phyloP scores from a whole-genome alignment of 1,284 basidiomycete genomes.

The Kalmanozyma brasiliensis region DNA sequence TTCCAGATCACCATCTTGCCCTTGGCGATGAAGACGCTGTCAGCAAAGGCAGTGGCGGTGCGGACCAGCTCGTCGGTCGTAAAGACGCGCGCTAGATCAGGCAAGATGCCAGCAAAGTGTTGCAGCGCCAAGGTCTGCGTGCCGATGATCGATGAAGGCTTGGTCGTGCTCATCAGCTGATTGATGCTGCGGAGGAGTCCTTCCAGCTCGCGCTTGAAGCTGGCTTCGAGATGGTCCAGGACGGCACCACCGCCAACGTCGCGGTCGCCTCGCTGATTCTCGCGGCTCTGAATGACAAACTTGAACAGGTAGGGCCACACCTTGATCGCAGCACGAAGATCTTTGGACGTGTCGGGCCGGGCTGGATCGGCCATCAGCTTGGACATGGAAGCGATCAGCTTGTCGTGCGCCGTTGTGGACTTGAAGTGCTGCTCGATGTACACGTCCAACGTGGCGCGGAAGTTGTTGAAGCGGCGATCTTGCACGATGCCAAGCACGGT shows the following conservation, averaged over 20 bases:
- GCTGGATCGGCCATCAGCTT: conserved; percentile 80
- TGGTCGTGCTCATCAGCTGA: conserved; percentile 83
- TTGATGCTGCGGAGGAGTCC: conserved; percentile 82
- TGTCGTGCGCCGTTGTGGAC: conserved; percentile 60
- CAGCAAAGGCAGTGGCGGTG: conserved; percentile 83
- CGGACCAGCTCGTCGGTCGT: conserved; percentile 58
- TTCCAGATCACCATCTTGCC: conserved; percentile 92
- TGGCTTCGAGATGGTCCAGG: conserved; percentile 83
- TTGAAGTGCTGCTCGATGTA: conserved; percentile 90
- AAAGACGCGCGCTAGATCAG: conserved; percentile 74
- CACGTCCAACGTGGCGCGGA: conserved; percentile 89
- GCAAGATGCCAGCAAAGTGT: conserved; percentile 90
- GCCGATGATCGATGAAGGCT: conserved; percentile 87
- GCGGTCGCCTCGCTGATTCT: conserved; percentile 80
- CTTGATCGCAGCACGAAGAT: conserved; percentile 87
- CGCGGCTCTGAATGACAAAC: conserved; percentile 86
- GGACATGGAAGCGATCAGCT: conserved; percentile 76
- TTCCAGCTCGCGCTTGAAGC: conserved; percentile 76
- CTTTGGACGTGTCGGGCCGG: conserved; percentile 78
- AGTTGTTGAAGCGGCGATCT: conserved; percentile 85
- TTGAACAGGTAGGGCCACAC: conserved; percentile 97
- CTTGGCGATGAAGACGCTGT: conserved; percentile 80
- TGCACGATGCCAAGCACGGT: conserved; percentile 84
- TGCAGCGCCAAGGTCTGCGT: conserved; percentile 84
- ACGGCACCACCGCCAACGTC: conserved; percentile 79